Conservation (phyloP, 352 stramenopile genomes). For the Phytophthora citricola region DNA sequence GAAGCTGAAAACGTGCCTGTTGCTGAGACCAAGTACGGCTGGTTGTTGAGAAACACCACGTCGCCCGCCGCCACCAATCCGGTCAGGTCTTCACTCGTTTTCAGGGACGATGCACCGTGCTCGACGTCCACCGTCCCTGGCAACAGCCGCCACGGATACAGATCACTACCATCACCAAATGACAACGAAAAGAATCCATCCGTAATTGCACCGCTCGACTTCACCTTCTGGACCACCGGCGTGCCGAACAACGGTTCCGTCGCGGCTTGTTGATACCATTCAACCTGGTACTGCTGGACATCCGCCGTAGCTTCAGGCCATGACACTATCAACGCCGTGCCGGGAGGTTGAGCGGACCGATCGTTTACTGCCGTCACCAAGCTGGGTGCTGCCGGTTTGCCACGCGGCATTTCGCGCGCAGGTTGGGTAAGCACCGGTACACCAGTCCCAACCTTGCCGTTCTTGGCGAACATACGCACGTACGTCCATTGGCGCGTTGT, state of each 20-base stretch:
- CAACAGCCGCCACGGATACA: constrained; percentile 49
- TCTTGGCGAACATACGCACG: constrained; percentile 76
- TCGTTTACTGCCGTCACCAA: constrained; percentile 54
- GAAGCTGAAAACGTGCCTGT: constrained; percentile 78
- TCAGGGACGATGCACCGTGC: constrained; percentile 60
- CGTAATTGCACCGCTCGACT: constrained; percentile 56
- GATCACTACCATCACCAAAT: constrained; percentile 48
- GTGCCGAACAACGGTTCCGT: constrained; percentile 68
- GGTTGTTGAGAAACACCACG: constrained; percentile 74
- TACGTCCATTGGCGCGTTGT: constrained; percentile 60
- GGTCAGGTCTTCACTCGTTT: constrained; percentile 90
- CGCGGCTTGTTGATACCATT: constrained; percentile 74
- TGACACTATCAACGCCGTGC: constrained; percentile 56
- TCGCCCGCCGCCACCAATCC: constrained; percentile 87
- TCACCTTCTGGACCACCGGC: constrained; percentile 57
- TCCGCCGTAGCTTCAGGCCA: constrained; percentile 54
- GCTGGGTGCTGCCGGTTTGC: constrained; percentile 52
- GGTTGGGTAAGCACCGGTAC: constrained; percentile 52
- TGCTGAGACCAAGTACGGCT: constrained; percentile 78
- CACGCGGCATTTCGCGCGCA: constrained; percentile 65
- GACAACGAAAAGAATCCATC: constrained; percentile 70
- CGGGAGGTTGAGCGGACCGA: constrained; percentile 32
- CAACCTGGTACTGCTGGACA: constrained; percentile 54
- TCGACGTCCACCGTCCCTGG: constrained; percentile 67
- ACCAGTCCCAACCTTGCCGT: constrained; percentile 57